Evolutionary conservation across 75 land plant species (phyloP), one percentile per base, ranked within the genome.

Genomic region (Pseudotsuga menziesii): DNA sequence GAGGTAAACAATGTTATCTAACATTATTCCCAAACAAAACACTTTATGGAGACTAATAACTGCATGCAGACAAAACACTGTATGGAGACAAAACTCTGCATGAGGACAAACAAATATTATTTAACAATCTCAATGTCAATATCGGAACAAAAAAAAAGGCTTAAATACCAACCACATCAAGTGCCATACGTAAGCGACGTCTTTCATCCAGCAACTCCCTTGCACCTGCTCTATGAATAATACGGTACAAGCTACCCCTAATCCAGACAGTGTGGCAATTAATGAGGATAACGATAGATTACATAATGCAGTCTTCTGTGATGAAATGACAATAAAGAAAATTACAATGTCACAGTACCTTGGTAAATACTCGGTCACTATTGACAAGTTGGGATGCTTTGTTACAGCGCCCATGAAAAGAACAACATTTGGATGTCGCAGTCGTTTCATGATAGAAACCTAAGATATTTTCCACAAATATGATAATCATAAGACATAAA

Each of bases 361-460:
- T 82, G 98, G 89, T 61, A 94, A 85, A 77, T 89, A 95, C 77
- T 95, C 98, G 16, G 98, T 95, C 17, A 95, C 93, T 78, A 95
- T 95, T 54, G 98, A 93, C 58, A 95, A 80, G 74, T 95, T 87
- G 60, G 95, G 95, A 12, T 84, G 93, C 74, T 91, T 80, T 12
- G 93, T 92, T 32, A 95, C 96, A 29, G 93, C 98, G 52, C 98
- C 98, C 95, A 95, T 92, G 82, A 95, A 95, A 26, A 95, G 89
- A 59, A 95, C 98, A 73, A 95, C 86, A 79, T 95, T 95, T 56
- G 98, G 98, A 88, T 95, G 98, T n/a, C 98, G 85, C 39, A 92
- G 58, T 15, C 93, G 79, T 80, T 86, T 89, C 94, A 95, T 92
- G 64, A 95, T 89, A 17, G 89, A 81, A 75, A 95, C 93, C 98